Base-by-base conservation (phyloP, 164 flowering plant species). In the Magnolia officinalis region DNA sequence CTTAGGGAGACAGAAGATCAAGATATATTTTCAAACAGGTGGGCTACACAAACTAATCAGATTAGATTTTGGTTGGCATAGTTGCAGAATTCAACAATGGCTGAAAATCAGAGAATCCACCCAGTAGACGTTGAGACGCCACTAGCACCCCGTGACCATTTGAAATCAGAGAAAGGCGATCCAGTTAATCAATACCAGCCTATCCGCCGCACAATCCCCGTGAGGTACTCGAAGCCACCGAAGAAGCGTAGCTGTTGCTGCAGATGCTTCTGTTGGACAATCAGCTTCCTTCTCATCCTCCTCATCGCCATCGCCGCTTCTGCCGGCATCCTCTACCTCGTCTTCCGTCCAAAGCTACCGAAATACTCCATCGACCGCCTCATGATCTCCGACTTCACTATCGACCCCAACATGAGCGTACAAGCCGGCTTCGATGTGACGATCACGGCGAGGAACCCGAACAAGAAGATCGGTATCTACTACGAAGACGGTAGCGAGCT, bases 401-500 rank as follows among this genome's bases (percentile, higher is more conserved):
- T 88, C 76, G 84, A 84, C 73, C 70, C 50, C 19, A 86, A 89
- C 77, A 37, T 77, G 79, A 82, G 83, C 72, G 77, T 95, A 13
- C 87, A 81, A 11, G 92, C 98, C 0, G 72, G 80, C 21, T 95
- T 95, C 78, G 76, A 82, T 59, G 90, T 95, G 29, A 87, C 84
- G 79, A 81, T 95, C 77, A 92, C 91, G 4, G 89, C 96, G 9
- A 76, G 80, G 14, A 93, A 95, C 64, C 98, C 97, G 1, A 95
- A 95, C 89, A 83, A 85, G 85, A 90, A 84, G 72, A 90, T 93
- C 2, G 98, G 98, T 19, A 93, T 95, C 20, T 89, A 88, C 86
- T 95, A 93, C 67, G 88, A 88, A 78, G 72, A 84, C 4, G 98
- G 98, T 0, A 87, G 97, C 37, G 37, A 19, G 2, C 5, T 93